A percentile compares a stretch with the other conserved stretches of the same genome.
These are phyloP conservation scores for Ambrosia trifida DNA, from an alignment of 129 eudicot species.

Conservation along the genomic window DNA sequence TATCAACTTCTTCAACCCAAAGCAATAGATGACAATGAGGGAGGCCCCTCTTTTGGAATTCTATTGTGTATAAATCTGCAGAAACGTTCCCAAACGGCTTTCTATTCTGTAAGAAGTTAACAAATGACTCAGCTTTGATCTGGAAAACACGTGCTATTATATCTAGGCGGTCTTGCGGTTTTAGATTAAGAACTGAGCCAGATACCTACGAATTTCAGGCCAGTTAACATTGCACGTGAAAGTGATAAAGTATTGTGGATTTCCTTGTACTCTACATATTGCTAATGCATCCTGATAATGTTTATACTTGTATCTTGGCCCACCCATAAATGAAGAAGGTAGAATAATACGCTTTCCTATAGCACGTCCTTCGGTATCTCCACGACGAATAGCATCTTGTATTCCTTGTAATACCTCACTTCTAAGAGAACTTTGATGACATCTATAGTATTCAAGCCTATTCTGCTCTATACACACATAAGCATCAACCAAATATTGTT, in stretches of 20 bases:
- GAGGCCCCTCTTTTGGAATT: slow-evolving; percentile 31
- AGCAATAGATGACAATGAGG: slow-evolving; percentile 25
- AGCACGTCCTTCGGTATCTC: not conserved
- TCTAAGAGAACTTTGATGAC: not conserved
- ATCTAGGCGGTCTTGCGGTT: too few relatives aligned
- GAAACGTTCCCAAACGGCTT: not conserved
- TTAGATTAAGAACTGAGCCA: too few relatives aligned
- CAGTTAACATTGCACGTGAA: not conserved
- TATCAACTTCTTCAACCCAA: not conserved
- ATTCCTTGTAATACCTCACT: not conserved
- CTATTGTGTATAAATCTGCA: slow-evolving; percentile 15
- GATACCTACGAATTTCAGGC: not conserved
- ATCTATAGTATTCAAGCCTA: too few relatives aligned
- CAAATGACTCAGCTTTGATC: not conserved
- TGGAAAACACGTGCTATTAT: not conserved
- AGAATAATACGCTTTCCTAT: not conserved
- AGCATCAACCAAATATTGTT: too few relatives aligned
- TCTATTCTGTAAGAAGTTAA: not conserved
- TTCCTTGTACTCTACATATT: too few relatives aligned
- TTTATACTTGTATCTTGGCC: not conserved
- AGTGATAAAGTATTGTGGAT: not conserved
- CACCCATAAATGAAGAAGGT: not conserved
- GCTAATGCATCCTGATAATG: too few relatives aligned
- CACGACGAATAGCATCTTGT: not conserved
- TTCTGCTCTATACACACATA: too few relatives aligned